Evolutionary conservation across 352 stramenopile genomes (phyloP), one percentile per base, ranked within the genome.

Genomic region (Globisporangium orthogonon): DNA sequence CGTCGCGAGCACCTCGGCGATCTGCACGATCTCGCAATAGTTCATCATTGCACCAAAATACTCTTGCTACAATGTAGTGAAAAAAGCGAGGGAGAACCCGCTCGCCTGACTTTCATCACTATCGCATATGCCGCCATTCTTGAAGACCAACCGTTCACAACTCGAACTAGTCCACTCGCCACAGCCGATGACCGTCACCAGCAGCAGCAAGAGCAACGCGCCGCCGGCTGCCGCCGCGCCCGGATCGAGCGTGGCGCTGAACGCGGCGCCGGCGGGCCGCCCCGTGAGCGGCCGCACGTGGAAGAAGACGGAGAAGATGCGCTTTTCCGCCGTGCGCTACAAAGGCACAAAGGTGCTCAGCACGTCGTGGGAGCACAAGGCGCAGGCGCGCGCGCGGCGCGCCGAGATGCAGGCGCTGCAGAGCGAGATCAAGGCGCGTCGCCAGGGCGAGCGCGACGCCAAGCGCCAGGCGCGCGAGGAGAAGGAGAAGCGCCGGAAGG

Each of bases 281-380:
- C 71, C 78, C 31, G 79, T 91, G 58, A 94, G 85, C 58, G 83
- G 83, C 6, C 83, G 83, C 50, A 67, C 73, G 54, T 94, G 85
- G 85, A 94, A 94, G 70, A 91, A 85, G 56, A 72, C 80, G 62
- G 83, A 94, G 72, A 90, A 79, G 61, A 75, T 68, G 60, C 79
- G 83, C 50, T 92, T 92, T 65, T 92, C 82, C 57, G 56, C 76
- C 49, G 75, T 81, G 61, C 73, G 70, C 44, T 83, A 82, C 57
- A 93, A 90, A 57, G 82, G 76, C 63, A 89, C 80, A 39, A 87
- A 83, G 54, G 75, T 80, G 61, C 66, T 96, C 61, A 94, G 83
- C 71, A 89, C 82, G 31, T 89, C 87, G 56, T 96, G 87, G 87
- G 85, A 96, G 37, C 67, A 88, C 66, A 96, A 96, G 69, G 60